These are phyloP conservation scores for Casuarina glauca DNA, from an alignment of 306 rosid genomes.

Conservation along the genomic window DNA sequence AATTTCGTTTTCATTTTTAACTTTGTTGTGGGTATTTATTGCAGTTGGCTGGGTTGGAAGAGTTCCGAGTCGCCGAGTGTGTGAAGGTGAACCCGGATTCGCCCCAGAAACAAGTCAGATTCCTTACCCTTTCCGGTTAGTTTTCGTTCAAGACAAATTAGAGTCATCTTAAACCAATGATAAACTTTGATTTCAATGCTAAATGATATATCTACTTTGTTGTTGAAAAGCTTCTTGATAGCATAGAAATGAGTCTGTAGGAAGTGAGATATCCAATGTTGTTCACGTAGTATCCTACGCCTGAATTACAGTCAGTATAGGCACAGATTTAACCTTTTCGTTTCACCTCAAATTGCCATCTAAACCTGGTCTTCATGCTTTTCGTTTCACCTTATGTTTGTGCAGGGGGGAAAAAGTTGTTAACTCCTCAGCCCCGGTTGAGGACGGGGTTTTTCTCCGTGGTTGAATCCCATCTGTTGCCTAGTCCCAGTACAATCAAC, in stretches of 20 bases:
- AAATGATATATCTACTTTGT: neutral
- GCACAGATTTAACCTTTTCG: no score
- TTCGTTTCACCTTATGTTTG: neutral
- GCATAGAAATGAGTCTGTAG: no score
- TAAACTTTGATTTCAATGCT: neutral
- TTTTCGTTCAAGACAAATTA: neutral
- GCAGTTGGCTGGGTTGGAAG: conserved; percentile 70
- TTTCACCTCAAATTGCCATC: no score
- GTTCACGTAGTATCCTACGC: no score
- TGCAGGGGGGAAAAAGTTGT: conserved; percentile 74
- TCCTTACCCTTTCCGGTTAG: conserved; percentile 86
- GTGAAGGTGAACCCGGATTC: conserved; percentile 98
- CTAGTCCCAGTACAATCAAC: conserved; percentile 42
- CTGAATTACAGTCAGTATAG: no score
- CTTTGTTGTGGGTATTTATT: conserved; percentile 21
- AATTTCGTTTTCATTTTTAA: neutral
- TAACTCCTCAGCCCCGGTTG: conserved; percentile 87
- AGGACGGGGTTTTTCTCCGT: conserved; percentile 93
- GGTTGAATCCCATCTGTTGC: conserved; percentile 50
- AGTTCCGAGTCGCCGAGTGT: conserved; percentile 55
- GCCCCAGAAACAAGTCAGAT: conserved; percentile 95
- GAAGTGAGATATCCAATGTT: no score
- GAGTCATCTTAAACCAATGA: neutral
- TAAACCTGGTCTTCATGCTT: no score
- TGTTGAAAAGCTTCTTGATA: no score